phyloP scores from a whole-genome alignment of 768 basidiomycete species.

The Rhizopogon vesiculosus region DNA sequence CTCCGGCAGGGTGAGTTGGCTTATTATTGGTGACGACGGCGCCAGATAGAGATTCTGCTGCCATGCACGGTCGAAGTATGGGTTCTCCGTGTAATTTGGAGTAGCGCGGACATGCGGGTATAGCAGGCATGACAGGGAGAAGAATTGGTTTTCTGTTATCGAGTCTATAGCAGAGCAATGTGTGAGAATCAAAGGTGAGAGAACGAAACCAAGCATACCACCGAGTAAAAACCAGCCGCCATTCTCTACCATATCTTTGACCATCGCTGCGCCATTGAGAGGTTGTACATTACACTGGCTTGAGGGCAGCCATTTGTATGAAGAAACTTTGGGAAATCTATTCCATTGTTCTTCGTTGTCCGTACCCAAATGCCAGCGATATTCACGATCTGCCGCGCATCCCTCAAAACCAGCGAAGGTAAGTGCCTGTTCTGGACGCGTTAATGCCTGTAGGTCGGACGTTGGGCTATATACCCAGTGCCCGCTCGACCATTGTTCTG shows the following conservation, averaged over 20 bases:
- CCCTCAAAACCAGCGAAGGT: conserved; percentile 53
- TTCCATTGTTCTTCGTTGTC: conserved; percentile 44
- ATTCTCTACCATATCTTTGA: conserved; percentile 57
- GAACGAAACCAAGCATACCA: conserved; percentile 30
- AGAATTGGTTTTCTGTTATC: conserved; percentile 70
- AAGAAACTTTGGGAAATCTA: conserved; percentile 48
- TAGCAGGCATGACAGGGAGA: conserved; percentile 62
- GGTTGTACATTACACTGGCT: conserved; percentile 37
- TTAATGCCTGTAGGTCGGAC: conserved; percentile 31
- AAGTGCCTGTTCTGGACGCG: conserved; percentile 38
- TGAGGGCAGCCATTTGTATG: conserved; percentile 52
- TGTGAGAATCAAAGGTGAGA: not conserved
- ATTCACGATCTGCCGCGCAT: conserved; percentile 60
- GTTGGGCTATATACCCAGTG: conserved; percentile 39
- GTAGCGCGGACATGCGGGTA: conserved; percentile 65
- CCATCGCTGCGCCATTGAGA: conserved; percentile 37
- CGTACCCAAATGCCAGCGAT: conserved; percentile 57
- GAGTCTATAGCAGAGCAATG: conserved; percentile 40
- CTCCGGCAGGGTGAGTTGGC: conserved; percentile 37
- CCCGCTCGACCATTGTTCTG: conserved; percentile 30
- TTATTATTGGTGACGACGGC: conserved; percentile 37
- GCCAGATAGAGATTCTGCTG: conserved; percentile 61
- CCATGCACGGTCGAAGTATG: conserved; percentile 59
- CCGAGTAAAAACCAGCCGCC: conserved; percentile 70
- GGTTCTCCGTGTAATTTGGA: conserved; percentile 51